Conservation (phyloP, 2,329 filamentous ascomycete genomes). For the Aaosphaeria arxii region DNA sequence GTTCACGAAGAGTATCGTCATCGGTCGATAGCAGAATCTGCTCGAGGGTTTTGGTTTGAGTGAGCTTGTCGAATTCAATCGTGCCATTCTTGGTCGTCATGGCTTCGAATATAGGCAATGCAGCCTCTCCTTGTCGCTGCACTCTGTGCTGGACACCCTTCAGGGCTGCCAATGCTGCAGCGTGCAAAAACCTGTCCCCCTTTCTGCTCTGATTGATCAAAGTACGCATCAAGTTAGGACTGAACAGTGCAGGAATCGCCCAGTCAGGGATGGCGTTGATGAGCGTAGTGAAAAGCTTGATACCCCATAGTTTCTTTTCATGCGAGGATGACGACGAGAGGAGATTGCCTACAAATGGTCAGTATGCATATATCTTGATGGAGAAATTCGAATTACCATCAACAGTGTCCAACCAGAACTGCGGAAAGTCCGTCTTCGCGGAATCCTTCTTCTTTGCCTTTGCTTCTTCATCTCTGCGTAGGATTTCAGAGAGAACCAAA, state of each 20-base stretch:
- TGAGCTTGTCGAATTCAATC: slow-evolving; percentile 81
- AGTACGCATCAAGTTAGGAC: slow-evolving; percentile 70
- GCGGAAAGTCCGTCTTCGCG: slow-evolving; percentile 55
- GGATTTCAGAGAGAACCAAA: slow-evolving; percentile 58
- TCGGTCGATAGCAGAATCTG: slow-evolving; percentile 64
- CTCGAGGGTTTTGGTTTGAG: slow-evolving; percentile 81
- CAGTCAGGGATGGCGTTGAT: slow-evolving; percentile 53
- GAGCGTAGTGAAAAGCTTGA: slow-evolving; percentile 79
- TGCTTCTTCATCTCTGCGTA: slow-evolving; percentile 21
- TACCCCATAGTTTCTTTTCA: slow-evolving; percentile 88
- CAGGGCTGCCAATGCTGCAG: slow-evolving; percentile 73
- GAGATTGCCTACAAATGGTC: slow-evolving; percentile 63
- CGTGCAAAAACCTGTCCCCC: slow-evolving; percentile 47
- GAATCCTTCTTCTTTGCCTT: slow-evolving; percentile 19
- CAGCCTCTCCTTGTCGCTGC: slow-evolving; percentile 54
- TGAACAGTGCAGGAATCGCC: slow-evolving; percentile 65
- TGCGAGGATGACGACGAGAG: slow-evolving; percentile 80
- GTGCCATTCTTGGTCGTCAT: slow-evolving; percentile 69
- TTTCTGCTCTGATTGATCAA: slow-evolving; percentile 35
- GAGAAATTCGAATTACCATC: slow-evolving; percentile 64
- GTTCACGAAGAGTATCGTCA: slow-evolving; percentile 44
- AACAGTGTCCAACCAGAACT: slow-evolving; percentile 84
- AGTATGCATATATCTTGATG: slow-evolving; percentile 6
- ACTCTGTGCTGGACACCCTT: slow-evolving; percentile 66
- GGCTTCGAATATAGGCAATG: slow-evolving; percentile 60